phyloP scores from a whole-genome alignment of 2,329 filamentous ascomycete species.

The Fusarium nygamai region DNA sequence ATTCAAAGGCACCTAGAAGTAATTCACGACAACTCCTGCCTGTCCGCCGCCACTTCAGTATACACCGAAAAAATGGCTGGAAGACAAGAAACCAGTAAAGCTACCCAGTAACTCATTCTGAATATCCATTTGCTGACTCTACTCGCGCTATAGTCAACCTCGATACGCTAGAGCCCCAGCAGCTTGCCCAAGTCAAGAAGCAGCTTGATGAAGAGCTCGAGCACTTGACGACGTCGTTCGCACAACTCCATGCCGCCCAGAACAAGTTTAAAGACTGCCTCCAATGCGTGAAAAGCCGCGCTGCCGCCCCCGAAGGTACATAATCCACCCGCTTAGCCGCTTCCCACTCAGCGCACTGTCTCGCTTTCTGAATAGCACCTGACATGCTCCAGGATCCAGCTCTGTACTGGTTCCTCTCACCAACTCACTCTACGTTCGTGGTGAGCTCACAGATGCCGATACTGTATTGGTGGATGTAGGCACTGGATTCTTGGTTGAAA shows the following conservation, averaged over 20 bases:
- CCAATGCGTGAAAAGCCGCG: slow-evolving; percentile 70
- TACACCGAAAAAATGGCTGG: slow-evolving; percentile 45
- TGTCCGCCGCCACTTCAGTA: slow-evolving; percentile 10
- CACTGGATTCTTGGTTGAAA: slow-evolving; percentile 95
- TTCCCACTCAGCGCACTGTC: background rate
- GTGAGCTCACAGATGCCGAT: slow-evolving; percentile 76
- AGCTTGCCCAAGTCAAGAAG: slow-evolving; percentile 92
- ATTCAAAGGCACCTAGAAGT: slow-evolving; percentile 12
- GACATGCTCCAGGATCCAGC: slow-evolving; percentile 50
- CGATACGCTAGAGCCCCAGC: slow-evolving; percentile 80
- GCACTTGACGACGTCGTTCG: slow-evolving; percentile 89
- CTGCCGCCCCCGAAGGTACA: slow-evolving; percentile 46
- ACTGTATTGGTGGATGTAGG: slow-evolving; percentile 91
- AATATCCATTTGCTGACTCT: background rate
- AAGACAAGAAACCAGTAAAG: slow-evolving; percentile 48
- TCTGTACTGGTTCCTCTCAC: slow-evolving; percentile 91
- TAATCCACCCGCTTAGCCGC: background rate
- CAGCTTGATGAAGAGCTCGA: slow-evolving; percentile 96
- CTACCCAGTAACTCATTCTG: background rate
- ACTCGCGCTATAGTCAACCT: slow-evolving; percentile 63
- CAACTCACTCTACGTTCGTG: slow-evolving; percentile 92
- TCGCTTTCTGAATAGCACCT: background rate
- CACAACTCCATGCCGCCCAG: slow-evolving; percentile 89
- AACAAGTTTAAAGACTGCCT: slow-evolving; percentile 93
- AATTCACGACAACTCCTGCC: slow-evolving; percentile 7